Evolutionary conservation across 2,329 filamentous ascomycete species (phyloP), one percentile per base, ranked within the genome.

Genomic region (Fusarium robinianum): DNA sequence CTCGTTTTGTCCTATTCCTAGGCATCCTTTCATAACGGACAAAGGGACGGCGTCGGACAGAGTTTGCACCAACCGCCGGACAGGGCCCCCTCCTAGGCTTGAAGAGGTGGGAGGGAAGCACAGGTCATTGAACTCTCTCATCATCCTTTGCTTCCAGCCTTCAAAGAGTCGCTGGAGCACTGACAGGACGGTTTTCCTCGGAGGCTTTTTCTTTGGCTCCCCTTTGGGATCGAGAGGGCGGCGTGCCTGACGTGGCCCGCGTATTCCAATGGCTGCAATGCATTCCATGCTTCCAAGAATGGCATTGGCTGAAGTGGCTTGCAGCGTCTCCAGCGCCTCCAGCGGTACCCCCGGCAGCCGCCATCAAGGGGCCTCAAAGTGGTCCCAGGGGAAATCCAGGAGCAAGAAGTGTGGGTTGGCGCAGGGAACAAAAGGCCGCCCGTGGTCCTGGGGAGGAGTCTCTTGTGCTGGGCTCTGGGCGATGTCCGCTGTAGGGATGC

Each of bases 281-380:
- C 55, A 65, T 65, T 64, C 61, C 62, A 52, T 48, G 36, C 16
- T 39, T 32, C 39, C 46, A 47, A n/a, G 23, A 18, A 33, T 46
- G 27, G 49, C 42, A 64, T 61, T 62, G 63, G 55, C 46, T 52
- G 55, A 50, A 45, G 43, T 58, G 57, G 56, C 56, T 56, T 51
- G 44, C 43, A 53, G 53, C 52, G 53, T 48, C 51, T 45, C 36
- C 47, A 61, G 51, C 51, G 55, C 39, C 55, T 51, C 44, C 36
- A 49, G 46, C 40, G 37, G 40, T 41, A 44, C 36, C 53, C 53
- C 49, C 30, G 40, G 25, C 30, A 30, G 17, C 41, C 46, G 44
- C 44, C 33, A 22, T 41, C 38, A 9, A 25, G 37, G 41, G n/a
- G n/a, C n/a, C n/a, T n/a, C n/a, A n/a, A n/a, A n/a, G n/a, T n/a